Conservation (phyloP, 2,329 filamentous ascomycete genomes). For the Ceratocystiopsis sp. region DNA sequence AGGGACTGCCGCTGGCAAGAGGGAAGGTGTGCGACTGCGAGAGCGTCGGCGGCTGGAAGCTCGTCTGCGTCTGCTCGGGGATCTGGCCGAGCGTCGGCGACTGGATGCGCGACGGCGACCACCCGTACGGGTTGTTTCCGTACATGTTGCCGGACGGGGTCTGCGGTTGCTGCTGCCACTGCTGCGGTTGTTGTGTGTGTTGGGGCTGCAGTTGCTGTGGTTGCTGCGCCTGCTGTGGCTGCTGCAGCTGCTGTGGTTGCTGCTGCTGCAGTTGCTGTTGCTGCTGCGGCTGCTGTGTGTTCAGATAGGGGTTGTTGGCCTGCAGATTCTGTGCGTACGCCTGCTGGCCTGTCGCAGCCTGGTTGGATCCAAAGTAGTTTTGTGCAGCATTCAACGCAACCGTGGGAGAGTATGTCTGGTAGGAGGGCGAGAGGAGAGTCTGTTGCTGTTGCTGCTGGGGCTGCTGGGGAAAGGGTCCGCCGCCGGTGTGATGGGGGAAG, state of each 20-base stretch:
- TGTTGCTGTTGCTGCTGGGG: constrained; percentile 10
- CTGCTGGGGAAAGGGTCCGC: constrained; percentile 23
- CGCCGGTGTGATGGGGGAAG: constrained; percentile 57
- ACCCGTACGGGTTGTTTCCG: constrained; percentile 29
- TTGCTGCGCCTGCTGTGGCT: constrained; percentile 7
- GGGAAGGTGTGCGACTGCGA: constrained; percentile 6
- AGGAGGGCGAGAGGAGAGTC: background rate
- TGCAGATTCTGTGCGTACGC: constrained; percentile 2
- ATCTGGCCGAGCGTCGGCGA: constrained; percentile 34
- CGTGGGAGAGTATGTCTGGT: background rate
- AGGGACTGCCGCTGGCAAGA: background rate
- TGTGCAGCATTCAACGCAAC: constrained; percentile 1
- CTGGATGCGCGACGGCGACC: constrained; percentile 32
- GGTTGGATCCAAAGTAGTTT: constrained; percentile 4
- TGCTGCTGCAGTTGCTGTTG: constrained; percentile 13
- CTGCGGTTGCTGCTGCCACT: constrained; percentile 15
- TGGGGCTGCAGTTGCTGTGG: constrained; percentile 18
- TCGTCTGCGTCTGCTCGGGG: constrained; percentile 31
- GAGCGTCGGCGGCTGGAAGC: constrained; percentile 19
- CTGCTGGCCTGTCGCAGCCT: background rate
- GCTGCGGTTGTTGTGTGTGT: constrained; percentile 18
- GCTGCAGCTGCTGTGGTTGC: constrained; percentile 15
- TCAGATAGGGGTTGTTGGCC: constrained; percentile 35
- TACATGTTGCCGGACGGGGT: constrained; percentile 15
- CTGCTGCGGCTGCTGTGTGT: constrained; percentile 11